Conservation (phyloP, 768 basidiomycete species). For the Astraeus odoratus region DNA sequence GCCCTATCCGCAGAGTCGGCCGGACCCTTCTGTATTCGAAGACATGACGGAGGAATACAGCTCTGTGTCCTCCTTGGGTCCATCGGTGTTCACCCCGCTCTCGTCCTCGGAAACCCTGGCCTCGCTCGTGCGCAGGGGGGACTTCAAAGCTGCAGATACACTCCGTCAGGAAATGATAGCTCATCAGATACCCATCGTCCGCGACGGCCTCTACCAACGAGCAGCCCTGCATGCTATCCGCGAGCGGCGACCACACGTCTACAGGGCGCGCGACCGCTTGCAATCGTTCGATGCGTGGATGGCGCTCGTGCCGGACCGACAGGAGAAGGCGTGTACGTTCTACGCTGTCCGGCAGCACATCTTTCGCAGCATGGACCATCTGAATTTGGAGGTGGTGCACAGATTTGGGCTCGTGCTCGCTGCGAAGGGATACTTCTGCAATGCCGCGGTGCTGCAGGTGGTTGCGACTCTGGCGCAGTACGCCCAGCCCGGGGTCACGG, state of each 20-base stretch:
- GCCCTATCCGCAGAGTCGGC: constrained; percentile 27
- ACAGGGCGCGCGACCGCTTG: constrained; percentile 11
- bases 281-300: constrained; percentile 37
- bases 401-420: constrained; percentile 39
- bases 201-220: constrained; percentile 28
- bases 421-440: constrained; percentile 37
- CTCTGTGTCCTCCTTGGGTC: constrained; percentile 4
- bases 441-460: constrained; percentile 14
- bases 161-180: constrained; percentile 36
- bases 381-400: constrained; percentile 32
- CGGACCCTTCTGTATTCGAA: constrained; percentile 33
- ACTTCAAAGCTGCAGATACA: constrained; percentile 24
- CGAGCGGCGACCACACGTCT: constrained; percentile 9
- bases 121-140: constrained; percentile 14
- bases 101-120: constrained; percentile 19
- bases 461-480: constrained; percentile 39
- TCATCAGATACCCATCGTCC: constrained; percentile 32
- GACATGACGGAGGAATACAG: constrained; percentile 28
- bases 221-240: constrained; percentile 31
- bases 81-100: constrained; percentile 15
- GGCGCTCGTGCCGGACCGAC: constrained; percentile 32
- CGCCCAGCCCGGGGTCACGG: constrained; percentile 27
- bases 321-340: constrained; percentile 15
- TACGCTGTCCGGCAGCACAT: constrained; percentile 26
- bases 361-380: constrained; percentile 21